Conservation (phyloP, 2,329 filamentous ascomycete genomes). For the Exophiala xenobiotica region DNA sequence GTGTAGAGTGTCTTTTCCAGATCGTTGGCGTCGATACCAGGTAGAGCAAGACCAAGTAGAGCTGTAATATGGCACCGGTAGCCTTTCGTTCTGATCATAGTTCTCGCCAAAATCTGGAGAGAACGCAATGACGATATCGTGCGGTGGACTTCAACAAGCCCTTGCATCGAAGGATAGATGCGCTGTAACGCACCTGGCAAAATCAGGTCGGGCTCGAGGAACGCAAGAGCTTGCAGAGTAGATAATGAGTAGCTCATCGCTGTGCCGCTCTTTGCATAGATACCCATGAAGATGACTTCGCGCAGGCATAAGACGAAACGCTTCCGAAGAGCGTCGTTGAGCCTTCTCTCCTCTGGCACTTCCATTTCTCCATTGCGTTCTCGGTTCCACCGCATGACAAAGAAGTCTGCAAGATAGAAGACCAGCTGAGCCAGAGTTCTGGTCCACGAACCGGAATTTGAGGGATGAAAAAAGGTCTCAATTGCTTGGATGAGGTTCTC, state of each 20-base stretch:
- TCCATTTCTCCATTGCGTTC: constrained; percentile 92
- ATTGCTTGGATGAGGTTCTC: constrained; percentile 92
- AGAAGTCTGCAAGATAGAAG: constrained; percentile 90
- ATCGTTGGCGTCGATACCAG: constrained; percentile 96
- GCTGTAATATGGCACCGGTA: constrained; percentile 95
- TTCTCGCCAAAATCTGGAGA: constrained; percentile 84
- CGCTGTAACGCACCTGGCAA: constrained; percentile 89
- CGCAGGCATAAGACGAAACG: constrained; percentile 86
- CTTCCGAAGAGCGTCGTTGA: constrained; percentile 77
- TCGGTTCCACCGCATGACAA: constrained; percentile 95
- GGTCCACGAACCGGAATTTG: constrained; percentile 91
- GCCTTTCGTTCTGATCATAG: constrained; percentile 91
- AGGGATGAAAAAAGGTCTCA: constrained; percentile 98
- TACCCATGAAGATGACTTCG: constrained; percentile 96
- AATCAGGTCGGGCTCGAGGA: constrained; percentile 85
- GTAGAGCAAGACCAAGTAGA: constrained; percentile 84
- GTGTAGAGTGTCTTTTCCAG: constrained; percentile 94
- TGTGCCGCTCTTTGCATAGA: constrained; percentile 92
- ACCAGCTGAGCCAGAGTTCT: constrained; percentile 85
- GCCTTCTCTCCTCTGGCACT: constrained; percentile 72
- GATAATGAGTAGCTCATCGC: constrained; percentile 90
- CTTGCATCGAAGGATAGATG: constrained; percentile 96
- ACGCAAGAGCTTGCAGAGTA: constrained; percentile 84
- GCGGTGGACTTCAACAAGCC: constrained; percentile 92
- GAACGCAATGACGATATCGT: constrained; percentile 92